These are phyloP conservation scores for Medicago ruthenica DNA, from an alignment of 306 rosid species.

Conservation along the genomic window DNA sequence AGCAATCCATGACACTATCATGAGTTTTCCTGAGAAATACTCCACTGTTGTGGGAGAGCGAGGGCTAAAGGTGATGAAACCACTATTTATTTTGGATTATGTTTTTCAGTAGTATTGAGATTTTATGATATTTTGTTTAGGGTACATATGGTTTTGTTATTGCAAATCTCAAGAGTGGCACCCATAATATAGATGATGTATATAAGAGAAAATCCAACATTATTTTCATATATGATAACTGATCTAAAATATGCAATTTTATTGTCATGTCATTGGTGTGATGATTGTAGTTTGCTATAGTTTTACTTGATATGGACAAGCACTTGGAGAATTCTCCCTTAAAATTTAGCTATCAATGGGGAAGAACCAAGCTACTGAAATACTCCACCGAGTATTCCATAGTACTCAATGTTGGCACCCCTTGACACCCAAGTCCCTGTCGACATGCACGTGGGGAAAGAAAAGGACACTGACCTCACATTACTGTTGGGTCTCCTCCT, in stretches of 20 bases:
- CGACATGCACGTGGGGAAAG: neutral
- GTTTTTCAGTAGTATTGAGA: conserved; percentile 16
- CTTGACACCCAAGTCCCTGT: neutral
- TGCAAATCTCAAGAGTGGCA: conserved; percentile 17
- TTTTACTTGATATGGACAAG: conserved; percentile 3
- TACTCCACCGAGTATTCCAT: neutral
- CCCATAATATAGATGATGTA: neutral
- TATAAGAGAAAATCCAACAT: conserved; percentile 10
- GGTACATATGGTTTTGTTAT: conserved; percentile 25
- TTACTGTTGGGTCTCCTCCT: neutral
- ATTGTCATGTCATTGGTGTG: neutral
- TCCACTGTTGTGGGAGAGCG: conserved; percentile 94
- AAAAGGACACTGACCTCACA: neutral
- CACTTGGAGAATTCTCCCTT: neutral
- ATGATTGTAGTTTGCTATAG: conserved; percentile 23
- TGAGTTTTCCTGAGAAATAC: conserved; percentile 84
- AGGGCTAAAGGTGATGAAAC: conserved; percentile 87
- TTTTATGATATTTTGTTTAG: conserved; percentile 21
- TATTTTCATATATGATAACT: conserved; percentile 5
- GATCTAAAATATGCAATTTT: conserved; percentile 14
- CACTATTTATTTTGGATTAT: conserved; percentile 26
- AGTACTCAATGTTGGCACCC: neutral
- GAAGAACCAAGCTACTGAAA: neutral
- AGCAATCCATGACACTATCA: conserved; percentile 90
- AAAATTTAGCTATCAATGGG: neutral